Evolutionary conservation across 192 early-diverging fungal species (phyloP), one percentile per base, ranked within the genome.

Genomic region (Kappamyces sp.): DNA sequence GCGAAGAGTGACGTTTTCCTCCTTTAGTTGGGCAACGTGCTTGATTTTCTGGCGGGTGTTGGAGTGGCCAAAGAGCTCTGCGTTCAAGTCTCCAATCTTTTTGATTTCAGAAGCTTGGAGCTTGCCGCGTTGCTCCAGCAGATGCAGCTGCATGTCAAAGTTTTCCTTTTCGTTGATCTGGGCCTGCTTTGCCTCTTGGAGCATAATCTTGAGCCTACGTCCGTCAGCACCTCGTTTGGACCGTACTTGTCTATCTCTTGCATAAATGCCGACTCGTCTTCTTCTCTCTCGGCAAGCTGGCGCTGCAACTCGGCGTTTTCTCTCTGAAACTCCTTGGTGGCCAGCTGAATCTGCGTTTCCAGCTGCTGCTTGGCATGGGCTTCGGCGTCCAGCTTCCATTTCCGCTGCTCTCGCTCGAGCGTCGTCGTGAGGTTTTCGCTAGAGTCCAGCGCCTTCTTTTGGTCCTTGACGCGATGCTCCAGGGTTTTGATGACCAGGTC

Each of bases 41-140:
- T 57, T 67, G 45, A 78, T 78, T 57, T 71, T 78, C 63, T 78
- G 76, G 6, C 66, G 61, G 6, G 35, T 38, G 49, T 78, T 78
- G 41, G 59, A 51, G 53, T 78, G 76, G 5, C 76, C 76, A 60
- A 75, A 63, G 41, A 78, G 45, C 9, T 68, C 62, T 1, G 76
- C 76, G 45, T 75, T 78, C 43, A 66, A 42, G 32, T 67, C 63
- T 9, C 59, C 52, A 1, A 75, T 45, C 39, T 69, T 54, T 42
- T 69, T 61, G 53, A 75, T 54, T 48, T 77, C 72, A 43, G n/a
- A 45, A 1, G 64, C 54, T 37, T 61, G 50, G 8, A 70, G 32
- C 49, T 52, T 11, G 2, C 60, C 61, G 2, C 61, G 62, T 6
- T 12, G 9, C 22, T 59, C 50, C 14, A 66, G 61, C 7, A 62